These are phyloP conservation scores for Salvia hispanica DNA, from an alignment of 257 asterid genomes.

Conservation along the genomic window DNA sequence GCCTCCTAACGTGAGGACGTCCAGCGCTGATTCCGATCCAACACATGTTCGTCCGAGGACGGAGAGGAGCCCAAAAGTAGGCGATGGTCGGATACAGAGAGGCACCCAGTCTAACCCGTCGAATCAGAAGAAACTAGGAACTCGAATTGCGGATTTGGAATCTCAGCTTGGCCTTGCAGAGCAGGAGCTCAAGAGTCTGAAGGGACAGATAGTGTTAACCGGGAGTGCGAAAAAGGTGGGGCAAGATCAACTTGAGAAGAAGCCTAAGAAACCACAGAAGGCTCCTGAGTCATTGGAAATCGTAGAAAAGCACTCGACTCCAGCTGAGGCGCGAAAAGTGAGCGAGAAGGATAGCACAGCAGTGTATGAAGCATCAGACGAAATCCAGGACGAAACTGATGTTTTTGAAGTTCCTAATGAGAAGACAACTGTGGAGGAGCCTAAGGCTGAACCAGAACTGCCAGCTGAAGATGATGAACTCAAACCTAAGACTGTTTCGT, in stretches of 20 bases:
- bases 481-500: constrained; percentile 25
- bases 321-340: constrained; percentile 25
- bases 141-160: constrained; percentile 89
- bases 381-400: constrained; percentile 62
- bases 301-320: constrained; percentile 40
- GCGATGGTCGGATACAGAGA: constrained; percentile 60
- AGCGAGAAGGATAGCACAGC: constrained; percentile 27
- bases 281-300: constrained; percentile 30
- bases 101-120: constrained; percentile 54
- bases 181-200: constrained; percentile 74
- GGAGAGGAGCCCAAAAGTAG: constrained; percentile 62
- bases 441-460: constrained; percentile 34
- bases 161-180: constrained; percentile 95
- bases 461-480: constrained; percentile 37
- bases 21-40: constrained; percentile 62
- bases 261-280: constrained; percentile 52
- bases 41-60: constrained; percentile 48
- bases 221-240: constrained; percentile 58
- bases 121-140: constrained; percentile 79
- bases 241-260: constrained; percentile 65
- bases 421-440: constrained; percentile 42
- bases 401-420: constrained; percentile 74
- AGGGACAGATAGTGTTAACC: constrained; percentile 67
- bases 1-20: constrained; percentile 29
- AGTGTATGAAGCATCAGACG: constrained; percentile 40